Percentiles rank a stretch among this genome's conserved stretches.
These are phyloP conservation scores for Cladosporium oxysporum DNA, from an alignment of 2,329 filamentous ascomycete genomes.

Conservation along the genomic window DNA sequence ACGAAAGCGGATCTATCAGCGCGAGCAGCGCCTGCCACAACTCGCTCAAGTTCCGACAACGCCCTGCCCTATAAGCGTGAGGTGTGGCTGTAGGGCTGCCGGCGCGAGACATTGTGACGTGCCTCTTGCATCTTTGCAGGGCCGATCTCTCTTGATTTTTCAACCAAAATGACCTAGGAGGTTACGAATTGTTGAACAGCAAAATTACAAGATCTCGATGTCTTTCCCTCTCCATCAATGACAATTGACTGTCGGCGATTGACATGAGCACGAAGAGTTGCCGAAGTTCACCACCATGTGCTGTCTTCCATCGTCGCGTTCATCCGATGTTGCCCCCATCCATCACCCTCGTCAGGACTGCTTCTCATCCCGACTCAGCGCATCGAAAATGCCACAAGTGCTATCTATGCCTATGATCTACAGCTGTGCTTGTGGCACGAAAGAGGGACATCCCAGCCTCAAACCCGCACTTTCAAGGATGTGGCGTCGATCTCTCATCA, in stretches of 20 bases:
- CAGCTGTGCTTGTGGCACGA: neutral
- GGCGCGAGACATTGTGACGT: neutral
- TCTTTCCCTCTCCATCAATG: neutral
- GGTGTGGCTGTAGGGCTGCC: conserved; percentile 10
- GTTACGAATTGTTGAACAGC: neutral
- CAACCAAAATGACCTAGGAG: neutral
- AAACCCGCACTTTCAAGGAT: neutral
- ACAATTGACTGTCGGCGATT: neutral
- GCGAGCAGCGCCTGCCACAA: neutral
- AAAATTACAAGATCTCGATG: neutral
- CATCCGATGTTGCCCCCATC: neutral
- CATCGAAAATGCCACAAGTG: neutral
- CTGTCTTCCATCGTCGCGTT: neutral
- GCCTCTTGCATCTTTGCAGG: neutral
- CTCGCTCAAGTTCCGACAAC: neutral
- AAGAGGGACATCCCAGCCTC: neutral
- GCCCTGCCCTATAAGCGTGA: neutral
- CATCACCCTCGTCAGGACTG: neutral
- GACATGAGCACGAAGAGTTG: neutral
- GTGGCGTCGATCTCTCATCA: neutral
- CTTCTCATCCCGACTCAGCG: neutral
- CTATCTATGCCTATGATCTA: neutral
- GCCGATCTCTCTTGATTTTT: conserved; percentile 7
- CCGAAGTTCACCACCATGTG: neutral
- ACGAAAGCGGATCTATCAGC: neutral